Base-by-base conservation (phyloP, 1,284 basidiomycete genomes). In the Tremellales sp. region DNA sequence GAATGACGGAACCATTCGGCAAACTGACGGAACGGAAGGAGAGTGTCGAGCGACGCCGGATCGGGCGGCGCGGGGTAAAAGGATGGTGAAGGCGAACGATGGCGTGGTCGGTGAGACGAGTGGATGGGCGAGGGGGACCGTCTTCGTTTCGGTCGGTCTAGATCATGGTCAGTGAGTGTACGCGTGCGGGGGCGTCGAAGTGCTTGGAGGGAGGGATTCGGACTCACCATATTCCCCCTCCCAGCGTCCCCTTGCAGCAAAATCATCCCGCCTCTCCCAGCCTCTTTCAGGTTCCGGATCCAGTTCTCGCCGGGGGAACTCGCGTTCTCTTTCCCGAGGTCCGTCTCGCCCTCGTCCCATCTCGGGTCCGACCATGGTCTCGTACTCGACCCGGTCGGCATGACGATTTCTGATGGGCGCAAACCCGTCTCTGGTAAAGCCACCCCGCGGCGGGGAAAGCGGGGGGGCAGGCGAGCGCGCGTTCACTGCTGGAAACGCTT, bases 1-100 rank as follows among this genome's bases (percentile, higher is more conserved):
- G 76, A 82, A 58, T 78, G 84, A 27, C 87, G 79, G 72, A 91
- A 92, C 89, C 89, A 93, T 57, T 92, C 89, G 1, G 86, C 86
- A 61, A 86, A 93, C 61, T 87, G 84, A 66, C 87, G 87, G 69
- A 91, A 74, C 1, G 83, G 79, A 4, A 87, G 83, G 29, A 86
- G 82, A 57, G 86, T 85, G 55, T 91, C 87, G 51, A 89, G 80
- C 2, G 82, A 82, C 52, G 87, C 85, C 14, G 89, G 89, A 61
- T 92, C 87, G 10, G 70, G 66, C 8, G 63, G 54, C 0, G 45
- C 26, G 14, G 48, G 44, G 26, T 38, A 45, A 29, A 40, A 51
- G 4, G 60, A 59, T 1, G 64, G 63, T 18, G 60, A 58, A 18
- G 62, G 65, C 2, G 67, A 66, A 24, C 54, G 54, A 10, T 52